Conservation (phyloP, 345 rosid species). For the Anastatica hierochuntica region DNA sequence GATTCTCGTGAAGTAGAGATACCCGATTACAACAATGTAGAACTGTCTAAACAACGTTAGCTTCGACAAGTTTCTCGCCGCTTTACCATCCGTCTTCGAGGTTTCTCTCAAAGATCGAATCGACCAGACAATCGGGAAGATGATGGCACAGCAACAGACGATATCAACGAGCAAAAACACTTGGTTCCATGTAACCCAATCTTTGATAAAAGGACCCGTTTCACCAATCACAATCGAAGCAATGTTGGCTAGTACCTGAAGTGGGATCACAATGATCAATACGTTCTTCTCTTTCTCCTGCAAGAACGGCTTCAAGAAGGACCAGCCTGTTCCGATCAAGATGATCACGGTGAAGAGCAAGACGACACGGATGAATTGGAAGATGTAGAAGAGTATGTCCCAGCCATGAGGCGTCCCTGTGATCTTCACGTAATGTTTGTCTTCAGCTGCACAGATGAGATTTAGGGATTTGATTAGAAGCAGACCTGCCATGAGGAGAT, state of each 20-base stretch:
- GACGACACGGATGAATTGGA: slow-evolving; percentile 79
- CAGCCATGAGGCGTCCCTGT: slow-evolving; percentile 97
- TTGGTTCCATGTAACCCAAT: slow-evolving; percentile 95
- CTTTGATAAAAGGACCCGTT: slow-evolving; percentile 81
- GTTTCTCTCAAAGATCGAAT: slow-evolving; percentile 79
- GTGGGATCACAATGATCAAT: slow-evolving; percentile 87
- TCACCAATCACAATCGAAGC: slow-evolving; percentile 89
- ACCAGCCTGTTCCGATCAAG: slow-evolving; percentile 97
- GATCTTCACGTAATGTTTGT: slow-evolving; percentile 70
- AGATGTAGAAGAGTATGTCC: slow-evolving; percentile 84
- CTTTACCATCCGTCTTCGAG: slow-evolving; percentile 88
- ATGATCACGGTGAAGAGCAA: slow-evolving; percentile 84
- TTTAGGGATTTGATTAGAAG: slow-evolving; percentile 79
- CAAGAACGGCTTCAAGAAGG: slow-evolving; percentile 81
- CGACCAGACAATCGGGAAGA: slow-evolving; percentile 97
- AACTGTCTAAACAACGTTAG: slow-evolving; percentile 81
- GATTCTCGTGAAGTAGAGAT: slow-evolving; percentile 82
- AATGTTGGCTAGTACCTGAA: slow-evolving; percentile 87
- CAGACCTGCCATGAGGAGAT: slow-evolving; percentile 65
- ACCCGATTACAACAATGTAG: slow-evolving; percentile 82
- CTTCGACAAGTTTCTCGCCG: slow-evolving; percentile 79
- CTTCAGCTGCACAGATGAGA: slow-evolving; percentile 85
- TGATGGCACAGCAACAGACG: slow-evolving; percentile 85
- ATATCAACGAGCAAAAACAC: slow-evolving; percentile 82
- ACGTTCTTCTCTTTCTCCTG: slow-evolving; percentile 99